phyloP scores from a whole-genome alignment of 2,329 filamentous ascomycete species.

The Colletotrichum horii region DNA sequence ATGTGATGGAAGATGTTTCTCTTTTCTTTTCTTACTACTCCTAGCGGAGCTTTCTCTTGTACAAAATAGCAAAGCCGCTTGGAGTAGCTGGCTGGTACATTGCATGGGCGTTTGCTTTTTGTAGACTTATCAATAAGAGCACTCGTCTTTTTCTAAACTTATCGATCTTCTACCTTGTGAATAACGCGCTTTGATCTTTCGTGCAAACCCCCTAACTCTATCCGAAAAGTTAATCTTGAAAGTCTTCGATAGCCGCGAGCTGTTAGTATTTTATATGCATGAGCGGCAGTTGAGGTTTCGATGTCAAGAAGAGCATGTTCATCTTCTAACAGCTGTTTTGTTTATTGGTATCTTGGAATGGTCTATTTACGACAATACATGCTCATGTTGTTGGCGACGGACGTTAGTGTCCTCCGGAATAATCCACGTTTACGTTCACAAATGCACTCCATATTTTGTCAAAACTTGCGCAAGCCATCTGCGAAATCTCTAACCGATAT shows the following conservation, averaged over 20 bases:
- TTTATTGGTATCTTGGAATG: background rate
- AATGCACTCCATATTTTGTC: too few species aligned
- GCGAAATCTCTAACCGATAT: too few species aligned
- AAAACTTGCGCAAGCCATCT: too few species aligned
- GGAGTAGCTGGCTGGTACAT: conserved; percentile 19
- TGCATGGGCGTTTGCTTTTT: background rate
- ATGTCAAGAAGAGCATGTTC: background rate
- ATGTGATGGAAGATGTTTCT: conserved; percentile 6
- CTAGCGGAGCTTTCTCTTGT: conserved; percentile 4
- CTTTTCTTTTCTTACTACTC: conserved; percentile 6
- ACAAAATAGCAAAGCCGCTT: conserved; percentile 15
- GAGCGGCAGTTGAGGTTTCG: background rate
- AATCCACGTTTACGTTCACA: too few species aligned
- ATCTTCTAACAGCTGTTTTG: background rate
- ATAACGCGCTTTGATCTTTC: background rate
- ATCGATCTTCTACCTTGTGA: background rate
- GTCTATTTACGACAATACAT: too few species aligned
- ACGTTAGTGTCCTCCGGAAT: too few species aligned
- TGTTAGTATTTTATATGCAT: background rate
- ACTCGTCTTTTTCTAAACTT: background rate
- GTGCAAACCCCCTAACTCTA: background rate
- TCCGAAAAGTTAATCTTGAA: background rate
- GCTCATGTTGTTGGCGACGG: too few species aligned
- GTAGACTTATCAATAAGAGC: background rate
- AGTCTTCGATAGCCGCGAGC: background rate